Conservation (phyloP, 768 basidiomycete genomes). For the Paxillus involutus region DNA sequence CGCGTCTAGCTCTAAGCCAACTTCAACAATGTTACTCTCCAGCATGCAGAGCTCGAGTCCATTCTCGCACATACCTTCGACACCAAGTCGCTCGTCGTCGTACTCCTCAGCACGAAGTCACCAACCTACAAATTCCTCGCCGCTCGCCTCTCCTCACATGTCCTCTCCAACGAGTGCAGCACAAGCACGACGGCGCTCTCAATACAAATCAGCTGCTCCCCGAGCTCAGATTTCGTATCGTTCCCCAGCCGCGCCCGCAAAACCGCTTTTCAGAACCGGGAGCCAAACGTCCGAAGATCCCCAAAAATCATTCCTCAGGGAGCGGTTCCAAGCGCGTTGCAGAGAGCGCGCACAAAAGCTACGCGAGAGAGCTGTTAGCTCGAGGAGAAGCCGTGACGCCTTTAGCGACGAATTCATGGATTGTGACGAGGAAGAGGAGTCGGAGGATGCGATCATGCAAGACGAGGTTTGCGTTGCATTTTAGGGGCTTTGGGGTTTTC, state of each 20-base stretch:
- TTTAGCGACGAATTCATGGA: constrained; percentile 48
- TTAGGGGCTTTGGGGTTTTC: neutral
- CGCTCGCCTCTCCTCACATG: constrained; percentile 44
- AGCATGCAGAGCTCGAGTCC: constrained; percentile 31
- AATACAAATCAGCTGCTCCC: constrained; percentile 46
- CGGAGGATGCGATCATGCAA: constrained; percentile 58
- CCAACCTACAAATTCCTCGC: constrained; percentile 49
- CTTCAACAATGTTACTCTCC: constrained; percentile 14
- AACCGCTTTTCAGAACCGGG: constrained; percentile 14
- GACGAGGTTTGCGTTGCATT: constrained; percentile 50
- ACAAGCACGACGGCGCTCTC: constrained; percentile 51
- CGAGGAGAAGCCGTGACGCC: constrained; percentile 46
- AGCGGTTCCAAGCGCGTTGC: constrained; percentile 61
- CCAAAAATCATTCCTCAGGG: constrained; percentile 55
- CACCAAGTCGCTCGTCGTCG: constrained; percentile 35
- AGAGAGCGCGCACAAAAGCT: constrained; percentile 60
- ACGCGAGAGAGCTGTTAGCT: constrained; percentile 45
- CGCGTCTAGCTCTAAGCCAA: neutral
- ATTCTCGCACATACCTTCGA: constrained; percentile 30
- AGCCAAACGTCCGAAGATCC: constrained; percentile 39
- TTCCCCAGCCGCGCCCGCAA: constrained; percentile 9
- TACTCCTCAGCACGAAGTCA: constrained; percentile 29
- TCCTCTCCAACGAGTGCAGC: constrained; percentile 47
- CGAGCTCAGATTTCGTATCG: constrained; percentile 30
- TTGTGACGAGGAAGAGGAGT: constrained; percentile 55